Percentiles rank a stretch among this genome's conserved stretches.
These are phyloP conservation scores for Pichia exigua DNA, from an alignment of 805 yeast species.

Conservation along the genomic window DNA sequence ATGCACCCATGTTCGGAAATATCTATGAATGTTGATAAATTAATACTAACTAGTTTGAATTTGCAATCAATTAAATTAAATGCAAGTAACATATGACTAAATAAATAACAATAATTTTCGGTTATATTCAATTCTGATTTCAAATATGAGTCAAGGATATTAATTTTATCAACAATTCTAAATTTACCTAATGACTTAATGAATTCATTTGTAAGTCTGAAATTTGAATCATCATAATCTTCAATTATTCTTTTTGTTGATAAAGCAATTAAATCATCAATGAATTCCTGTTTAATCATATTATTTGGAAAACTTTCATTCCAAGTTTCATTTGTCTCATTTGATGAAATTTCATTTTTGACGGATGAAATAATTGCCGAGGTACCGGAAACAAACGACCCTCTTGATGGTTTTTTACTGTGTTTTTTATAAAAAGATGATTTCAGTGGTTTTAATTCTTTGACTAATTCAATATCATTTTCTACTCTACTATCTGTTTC, in stretches of 20 bases:
- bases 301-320: conserved; percentile 12
- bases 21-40: conserved; percentile 12
- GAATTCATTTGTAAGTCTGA: conserved; percentile 11
- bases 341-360: conserved; percentile 1
- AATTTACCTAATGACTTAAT: conserved; percentile 25
- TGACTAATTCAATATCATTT: neutral
- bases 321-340: conserved; percentile 8
- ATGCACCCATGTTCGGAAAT: conserved; percentile 3
- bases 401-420: conserved; percentile 26
- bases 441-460: neutral
- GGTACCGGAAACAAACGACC: conserved; percentile 28
- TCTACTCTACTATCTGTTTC: neutral
- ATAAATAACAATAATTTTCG: conserved; percentile 24
- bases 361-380: conserved; percentile 30
- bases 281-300: conserved; percentile 17
- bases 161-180: conserved; percentile 24
- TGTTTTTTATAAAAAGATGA: conserved; percentile 9
- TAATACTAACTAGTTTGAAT: conserved; percentile 13
- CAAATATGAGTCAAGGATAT: conserved; percentile 8
- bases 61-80: conserved; percentile 6
- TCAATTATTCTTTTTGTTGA: conserved; percentile 10
- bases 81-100: conserved; percentile 19
- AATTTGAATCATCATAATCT: neutral
- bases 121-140: neutral
- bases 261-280: conserved; percentile 17